Percentiles rank a stretch among this genome's conserved stretches.
Conservation (phyloP, 2,329 filamentous ascomycete genomes). For the Pyrenochaeta sp. region DNA sequence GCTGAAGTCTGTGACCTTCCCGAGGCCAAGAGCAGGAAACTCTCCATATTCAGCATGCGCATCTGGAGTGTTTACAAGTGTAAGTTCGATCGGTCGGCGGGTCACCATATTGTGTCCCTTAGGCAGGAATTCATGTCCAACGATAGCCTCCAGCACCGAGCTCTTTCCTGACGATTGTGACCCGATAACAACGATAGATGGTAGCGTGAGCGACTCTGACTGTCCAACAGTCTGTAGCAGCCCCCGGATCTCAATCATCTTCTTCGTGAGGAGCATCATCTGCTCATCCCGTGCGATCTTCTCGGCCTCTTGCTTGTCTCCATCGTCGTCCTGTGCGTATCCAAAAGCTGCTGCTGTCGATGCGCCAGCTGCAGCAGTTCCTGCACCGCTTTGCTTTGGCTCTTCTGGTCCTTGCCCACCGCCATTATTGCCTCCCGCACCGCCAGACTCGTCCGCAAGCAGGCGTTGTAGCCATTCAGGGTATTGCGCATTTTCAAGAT, state of each 20-base stretch:
- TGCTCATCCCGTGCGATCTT: constrained; percentile 88
- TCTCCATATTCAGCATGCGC: constrained; percentile 91
- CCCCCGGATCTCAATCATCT: constrained; percentile 98
- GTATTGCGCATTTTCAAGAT: constrained; percentile 74
- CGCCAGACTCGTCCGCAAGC: constrained; percentile 55
- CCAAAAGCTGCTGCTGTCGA: constrained; percentile 82
- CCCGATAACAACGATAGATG: constrained; percentile 98
- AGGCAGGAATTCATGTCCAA: constrained; percentile 95
- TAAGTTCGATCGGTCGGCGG: constrained; percentile 91
- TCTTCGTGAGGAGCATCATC: constrained; percentile 99
- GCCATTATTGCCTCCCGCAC: constrained; percentile 48
- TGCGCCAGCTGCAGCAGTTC: constrained; percentile 69
- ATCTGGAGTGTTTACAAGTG: constrained; percentile 91
- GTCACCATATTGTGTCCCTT: constrained; percentile 99
- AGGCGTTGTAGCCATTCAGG: constrained; percentile 82
- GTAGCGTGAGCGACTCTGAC: constrained; percentile 84
- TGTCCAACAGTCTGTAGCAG: constrained; percentile 92
- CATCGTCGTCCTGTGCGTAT: constrained; percentile 74
- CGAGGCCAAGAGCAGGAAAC: constrained; percentile 89
- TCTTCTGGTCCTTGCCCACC: constrained; percentile 54
- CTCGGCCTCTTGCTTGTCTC: constrained; percentile 69
- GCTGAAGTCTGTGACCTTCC: constrained; percentile 89
- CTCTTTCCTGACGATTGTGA: constrained; percentile 99
- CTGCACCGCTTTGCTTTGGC: constrained; percentile 64
- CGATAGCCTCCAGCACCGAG: constrained; percentile 94